These are phyloP conservation scores for Gracilaria domingensis DNA, from an alignment of 23 red algal species.

Conservation along the genomic window DNA sequence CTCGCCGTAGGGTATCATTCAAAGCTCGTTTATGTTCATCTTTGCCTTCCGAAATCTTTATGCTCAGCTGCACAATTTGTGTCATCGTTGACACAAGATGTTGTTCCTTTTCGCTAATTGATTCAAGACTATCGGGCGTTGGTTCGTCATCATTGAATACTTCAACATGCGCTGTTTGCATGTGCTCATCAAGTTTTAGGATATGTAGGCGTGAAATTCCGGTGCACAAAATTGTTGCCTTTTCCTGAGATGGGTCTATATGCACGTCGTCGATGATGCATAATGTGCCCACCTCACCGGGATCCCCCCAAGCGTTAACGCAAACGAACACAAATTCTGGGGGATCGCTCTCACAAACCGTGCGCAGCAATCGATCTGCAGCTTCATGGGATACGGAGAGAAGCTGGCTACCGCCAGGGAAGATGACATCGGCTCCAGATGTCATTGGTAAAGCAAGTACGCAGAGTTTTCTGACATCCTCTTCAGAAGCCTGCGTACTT, in stretches of 20 bases:
- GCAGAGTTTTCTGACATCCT: conserved; percentile 25
- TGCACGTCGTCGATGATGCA: conserved; percentile 49
- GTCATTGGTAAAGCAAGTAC: conserved; percentile 56
- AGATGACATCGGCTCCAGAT: conserved; percentile 33
- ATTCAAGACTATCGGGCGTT: not conserved
- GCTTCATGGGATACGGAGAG: conserved; percentile 21
- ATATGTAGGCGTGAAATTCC: conserved; percentile 41
- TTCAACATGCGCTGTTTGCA: conserved; percentile 18
- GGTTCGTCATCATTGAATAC: conserved; percentile 43
- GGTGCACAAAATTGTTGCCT: conserved; percentile 37
- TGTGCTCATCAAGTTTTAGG: conserved; percentile 10
- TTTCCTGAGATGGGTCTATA: not conserved
- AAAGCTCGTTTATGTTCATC: conserved; percentile 49
- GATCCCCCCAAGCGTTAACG: conserved; percentile 57
- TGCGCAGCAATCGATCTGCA: not conserved
- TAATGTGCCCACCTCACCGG: conserved; percentile 42
- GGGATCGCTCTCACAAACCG: conserved; percentile 15
- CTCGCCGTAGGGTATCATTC: conserved; percentile 41
- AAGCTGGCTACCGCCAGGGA: conserved; percentile 49
- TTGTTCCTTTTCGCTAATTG: conserved; percentile 27
- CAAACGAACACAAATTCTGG: conserved; percentile 51
- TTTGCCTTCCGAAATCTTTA: conserved; percentile 48
- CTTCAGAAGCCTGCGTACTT: not conserved
- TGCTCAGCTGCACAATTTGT: conserved; percentile 48
- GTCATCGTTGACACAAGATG: conserved; percentile 28